These are phyloP conservation scores for Aspergillus aculeatus DNA, from an alignment of 2,329 filamentous ascomycete species.

Conservation along the genomic window DNA sequence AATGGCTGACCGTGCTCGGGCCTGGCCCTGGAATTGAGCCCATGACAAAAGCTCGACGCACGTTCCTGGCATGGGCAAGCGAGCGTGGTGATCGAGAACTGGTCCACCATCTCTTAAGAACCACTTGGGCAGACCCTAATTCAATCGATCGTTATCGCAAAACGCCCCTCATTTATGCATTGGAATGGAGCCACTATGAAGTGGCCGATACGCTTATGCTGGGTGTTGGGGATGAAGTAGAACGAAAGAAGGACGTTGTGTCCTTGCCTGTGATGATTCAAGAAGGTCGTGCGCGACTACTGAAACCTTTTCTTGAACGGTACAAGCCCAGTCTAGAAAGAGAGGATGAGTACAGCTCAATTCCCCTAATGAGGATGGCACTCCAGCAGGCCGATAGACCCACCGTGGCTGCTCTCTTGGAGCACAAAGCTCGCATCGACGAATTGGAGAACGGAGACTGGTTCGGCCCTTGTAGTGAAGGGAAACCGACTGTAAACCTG, in stretches of 20 bases:
- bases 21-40: constrained; percentile 12
- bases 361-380: constrained; percentile 15
- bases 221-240: background rate
- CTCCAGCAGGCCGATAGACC: constrained; percentile 19
- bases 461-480: constrained; percentile 17
- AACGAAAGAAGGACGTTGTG: constrained; percentile 10
- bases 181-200: constrained; percentile 17
- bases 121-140: constrained; percentile 17
- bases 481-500: background rate
- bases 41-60: constrained; percentile 16
- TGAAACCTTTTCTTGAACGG: constrained; percentile 16
- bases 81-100: constrained; percentile 12
- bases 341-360: constrained; percentile 13
- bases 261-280: constrained; percentile 16
- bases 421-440: constrained; percentile 14
- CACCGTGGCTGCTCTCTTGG: constrained; percentile 15
- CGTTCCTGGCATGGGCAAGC: constrained; percentile 19
- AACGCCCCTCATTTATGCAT: constrained; percentile 16
- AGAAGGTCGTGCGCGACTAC: constrained; percentile 12
- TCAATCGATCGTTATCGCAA: constrained; percentile 17
- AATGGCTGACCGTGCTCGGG: constrained; percentile 10
- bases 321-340: constrained; percentile 10
- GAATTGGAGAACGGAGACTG: constrained; percentile 13
- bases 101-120: constrained; percentile 10
- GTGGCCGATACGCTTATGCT: constrained; percentile 15